phyloP scores from a whole-genome alignment of 2,329 filamentous ascomycete species.

The Moelleriella libera region DNA sequence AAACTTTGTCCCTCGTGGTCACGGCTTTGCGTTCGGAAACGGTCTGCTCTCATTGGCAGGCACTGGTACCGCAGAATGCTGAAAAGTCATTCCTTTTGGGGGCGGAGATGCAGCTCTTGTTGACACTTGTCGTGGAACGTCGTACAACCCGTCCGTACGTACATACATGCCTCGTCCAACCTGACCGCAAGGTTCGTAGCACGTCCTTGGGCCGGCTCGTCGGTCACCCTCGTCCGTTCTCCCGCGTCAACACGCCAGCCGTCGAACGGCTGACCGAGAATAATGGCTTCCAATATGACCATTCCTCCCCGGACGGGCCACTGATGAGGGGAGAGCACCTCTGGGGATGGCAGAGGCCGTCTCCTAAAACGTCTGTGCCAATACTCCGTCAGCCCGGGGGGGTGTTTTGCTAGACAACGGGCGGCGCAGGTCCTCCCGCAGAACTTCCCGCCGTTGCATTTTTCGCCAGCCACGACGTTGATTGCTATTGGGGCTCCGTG shows the following conservation, averaged over 20 bases:
- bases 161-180: background rate
- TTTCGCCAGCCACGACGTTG: background rate
- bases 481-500: background rate
- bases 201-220: background rate
- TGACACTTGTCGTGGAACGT: background rate
- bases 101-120: too few species aligned
- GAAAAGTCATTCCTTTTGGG: too few species aligned
- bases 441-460: background rate
- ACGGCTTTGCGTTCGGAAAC: too few species aligned
- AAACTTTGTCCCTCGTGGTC: too few species aligned
- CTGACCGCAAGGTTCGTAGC: too few species aligned
- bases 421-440: slow-evolving; percentile 1
- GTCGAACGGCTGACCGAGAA: background rate
- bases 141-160: background rate
- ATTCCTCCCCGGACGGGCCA: background rate
- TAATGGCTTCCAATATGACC: background rate
- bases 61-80: too few species aligned
- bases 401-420: background rate
- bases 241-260: background rate
- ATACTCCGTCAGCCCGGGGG: background rate
- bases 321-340: background rate
- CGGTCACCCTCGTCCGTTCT: background rate
- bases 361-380: background rate
- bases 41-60: too few species aligned
- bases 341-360: background rate